Evolutionary conservation across 257 asterid genomes (phyloP).

Genomic region (Ilex asprella): DNA sequence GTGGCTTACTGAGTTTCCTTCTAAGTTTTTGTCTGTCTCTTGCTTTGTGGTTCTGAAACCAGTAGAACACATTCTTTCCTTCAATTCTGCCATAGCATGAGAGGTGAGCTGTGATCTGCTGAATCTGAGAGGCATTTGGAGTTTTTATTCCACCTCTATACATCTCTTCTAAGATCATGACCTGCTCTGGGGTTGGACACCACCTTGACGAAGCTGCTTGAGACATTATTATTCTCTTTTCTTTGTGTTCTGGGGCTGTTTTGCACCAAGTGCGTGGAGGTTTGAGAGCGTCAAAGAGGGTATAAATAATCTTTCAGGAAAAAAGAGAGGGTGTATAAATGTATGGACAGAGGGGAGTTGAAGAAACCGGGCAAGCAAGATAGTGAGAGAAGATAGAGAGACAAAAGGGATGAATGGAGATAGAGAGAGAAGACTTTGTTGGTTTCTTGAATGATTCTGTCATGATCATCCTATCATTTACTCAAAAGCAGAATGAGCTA

Average conservation of each 20-base stretch:
- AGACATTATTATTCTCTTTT: slow-evolving; percentile 24
- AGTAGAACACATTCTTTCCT: slow-evolving; percentile 77
- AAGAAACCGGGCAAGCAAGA: neutral
- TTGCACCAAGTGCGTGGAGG: neutral
- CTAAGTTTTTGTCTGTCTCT: slow-evolving; percentile 77
- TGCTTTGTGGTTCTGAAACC: slow-evolving; percentile 92
- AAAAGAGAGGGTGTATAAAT: slow-evolving; percentile 22
- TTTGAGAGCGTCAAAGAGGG: slow-evolving; percentile 3
- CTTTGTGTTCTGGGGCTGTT: slow-evolving; percentile 2
- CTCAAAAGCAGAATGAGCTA: neutral
- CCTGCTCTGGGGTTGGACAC: slow-evolving; percentile 82
- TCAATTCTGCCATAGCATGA: slow-evolving; percentile 60
- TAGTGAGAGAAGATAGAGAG: neutral
- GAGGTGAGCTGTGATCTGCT: slow-evolving; percentile 63
- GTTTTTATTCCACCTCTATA: slow-evolving; percentile 58
- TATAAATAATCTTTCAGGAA: no score
- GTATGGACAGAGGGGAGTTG: slow-evolving; percentile 13
- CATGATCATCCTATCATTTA: slow-evolving; percentile 3
- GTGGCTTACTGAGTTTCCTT: slow-evolving; percentile 39
- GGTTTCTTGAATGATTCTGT: slow-evolving; percentile 3
- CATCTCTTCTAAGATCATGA: slow-evolving; percentile 72
- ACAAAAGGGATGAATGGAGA: neutral
- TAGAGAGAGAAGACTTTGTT: neutral
- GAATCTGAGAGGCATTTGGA: slow-evolving; percentile 66
- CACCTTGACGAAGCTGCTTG: slow-evolving; percentile 48